Evolutionary conservation across 768 basidiomycete genomes (phyloP), one percentile per base, ranked within the genome.

Genomic region (Collybia sordida): DNA sequence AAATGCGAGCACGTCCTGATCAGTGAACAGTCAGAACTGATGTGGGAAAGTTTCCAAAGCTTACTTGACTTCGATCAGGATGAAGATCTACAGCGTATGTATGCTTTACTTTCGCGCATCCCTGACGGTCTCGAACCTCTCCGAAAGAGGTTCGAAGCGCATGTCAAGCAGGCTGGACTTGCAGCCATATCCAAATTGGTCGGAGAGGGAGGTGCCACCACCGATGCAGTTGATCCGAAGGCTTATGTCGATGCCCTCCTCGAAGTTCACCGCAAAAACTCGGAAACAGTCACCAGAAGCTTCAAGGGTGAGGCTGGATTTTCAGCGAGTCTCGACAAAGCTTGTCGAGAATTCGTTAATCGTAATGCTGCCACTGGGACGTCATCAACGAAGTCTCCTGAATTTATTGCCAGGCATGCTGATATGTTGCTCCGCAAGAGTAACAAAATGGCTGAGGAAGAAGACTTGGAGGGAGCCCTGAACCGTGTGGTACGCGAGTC

Each of bases 281-380:
- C 86, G 42, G 92, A 95, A 59, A 92, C 93, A 0, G 95, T 98
- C 52, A 80, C 83, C 42, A 81, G 90, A 60, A 92, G 92, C 63
- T 99, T 98, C 79, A 84, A 88, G 60, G 92, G 92, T 24, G 96
- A 99, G 64, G 88, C 93, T 42, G 93, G 94, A 1, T 99, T 99
- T 66, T 92, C 94, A 27, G 95, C 93, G 2, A 90, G 89, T 67
- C 78, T 98, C 42, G 97, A 98, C 70, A 86, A 97, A 81, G 97
- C 97, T 5, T 98, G 96, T 72, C 77, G 93, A 65, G 93, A 96
- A 65, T 98, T 95, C 64, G 92, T 96, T 67, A 99, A 99, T 66
- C 81, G 86, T 45, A 99, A 99, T 66, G 83, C 87, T 48, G 94
- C 91, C 17, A 96, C 93, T 21, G 94, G 93, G 1, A 74, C 82